A percentile compares a stretch with the other conserved stretches of the same genome.
Conservation (phyloP, 2,329 filamentous ascomycete species). For the Ophiocordyceps camponoti-saundersi region DNA sequence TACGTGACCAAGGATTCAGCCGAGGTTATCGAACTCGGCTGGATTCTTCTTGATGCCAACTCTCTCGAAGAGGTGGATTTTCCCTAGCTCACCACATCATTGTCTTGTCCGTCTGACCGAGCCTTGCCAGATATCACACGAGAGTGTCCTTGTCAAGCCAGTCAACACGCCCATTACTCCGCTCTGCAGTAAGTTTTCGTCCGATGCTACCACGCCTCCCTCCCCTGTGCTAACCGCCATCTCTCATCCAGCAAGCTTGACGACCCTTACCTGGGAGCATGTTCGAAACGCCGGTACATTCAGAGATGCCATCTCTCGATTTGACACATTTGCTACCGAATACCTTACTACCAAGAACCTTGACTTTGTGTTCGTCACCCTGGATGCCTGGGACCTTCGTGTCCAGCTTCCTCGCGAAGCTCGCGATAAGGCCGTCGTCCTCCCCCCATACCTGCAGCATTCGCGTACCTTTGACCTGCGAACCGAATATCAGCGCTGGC, state of each 20-base stretch:
- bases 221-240: conserved; percentile 1
- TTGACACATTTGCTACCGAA: conserved; percentile 85
- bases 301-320: conserved; percentile 88
- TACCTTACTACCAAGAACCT: conserved; percentile 80
- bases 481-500: conserved; percentile 96
- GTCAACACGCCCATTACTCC: conserved; percentile 98
- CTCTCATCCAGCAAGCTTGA: conserved; percentile 61
- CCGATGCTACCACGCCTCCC: neutral
- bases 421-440: conserved; percentile 91
- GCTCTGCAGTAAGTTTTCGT: conserved; percentile 68
- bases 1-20: conserved; percentile 99
- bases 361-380: conserved; percentile 95
- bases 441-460: conserved; percentile 93
- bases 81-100: conserved; percentile 1
- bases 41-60: conserved; percentile 89
- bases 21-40: conserved; percentile 97
- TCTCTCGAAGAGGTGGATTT: conserved; percentile 72
- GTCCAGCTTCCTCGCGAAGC: conserved; percentile 96
- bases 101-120: neutral
- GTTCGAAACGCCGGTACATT: conserved; percentile 95
- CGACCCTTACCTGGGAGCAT: conserved; percentile 97
- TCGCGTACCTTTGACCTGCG: conserved; percentile 93
- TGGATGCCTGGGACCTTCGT: conserved; percentile 95
- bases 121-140: conserved; percentile 60
- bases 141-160: conserved; percentile 93